Evolutionary conservation across 2,329 filamentous ascomycete species (phyloP).

Genomic region (Bipolaris cookei): DNA sequence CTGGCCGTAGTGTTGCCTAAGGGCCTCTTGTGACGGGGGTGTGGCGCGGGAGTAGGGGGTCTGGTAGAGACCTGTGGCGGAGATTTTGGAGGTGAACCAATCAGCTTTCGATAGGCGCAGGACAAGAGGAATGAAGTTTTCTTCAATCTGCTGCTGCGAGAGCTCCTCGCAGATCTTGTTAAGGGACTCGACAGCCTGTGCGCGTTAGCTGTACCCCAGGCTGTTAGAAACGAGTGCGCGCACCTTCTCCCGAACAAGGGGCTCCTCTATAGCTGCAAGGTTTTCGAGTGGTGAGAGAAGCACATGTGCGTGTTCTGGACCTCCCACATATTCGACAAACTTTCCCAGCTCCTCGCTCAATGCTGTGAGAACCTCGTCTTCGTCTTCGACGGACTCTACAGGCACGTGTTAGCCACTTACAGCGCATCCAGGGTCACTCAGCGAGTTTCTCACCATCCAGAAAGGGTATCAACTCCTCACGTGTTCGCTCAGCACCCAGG

Average conservation of each 20-base stretch:
- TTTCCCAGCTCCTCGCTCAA: constrained; percentile 94
- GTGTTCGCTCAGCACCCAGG: constrained; percentile 91
- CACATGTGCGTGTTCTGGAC: constrained; percentile 91
- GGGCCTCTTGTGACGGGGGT: constrained; percentile 83
- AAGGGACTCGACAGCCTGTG: constrained; percentile 92
- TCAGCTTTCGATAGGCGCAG: constrained; percentile 97
- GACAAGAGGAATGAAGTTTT: constrained; percentile 95
- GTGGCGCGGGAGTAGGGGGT: constrained; percentile 92
- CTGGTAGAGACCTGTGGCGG: constrained; percentile 93
- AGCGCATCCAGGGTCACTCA: not conserved
- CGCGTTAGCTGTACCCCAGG: constrained; percentile 37
- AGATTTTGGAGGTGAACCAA: constrained; percentile 99
- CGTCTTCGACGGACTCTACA: constrained; percentile 96
- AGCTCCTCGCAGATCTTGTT: constrained; percentile 98
- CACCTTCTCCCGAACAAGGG: constrained; percentile 96
- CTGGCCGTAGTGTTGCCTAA: constrained; percentile 88
- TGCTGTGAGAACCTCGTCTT: constrained; percentile 96
- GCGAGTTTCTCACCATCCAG: constrained; percentile 79
- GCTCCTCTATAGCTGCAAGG: constrained; percentile 96
- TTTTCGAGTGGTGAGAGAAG: constrained; percentile 97
- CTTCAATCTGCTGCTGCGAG: constrained; percentile 90
- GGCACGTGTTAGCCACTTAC: constrained; percentile 38
- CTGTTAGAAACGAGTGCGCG: constrained; percentile 2
- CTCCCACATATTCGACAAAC: constrained; percentile 98
- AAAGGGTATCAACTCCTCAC: constrained; percentile 98